A percentile compares a stretch with the other conserved stretches of the same genome.
Conservation (phyloP, 163 green algal species). For the Scenedesmus sp. region DNA sequence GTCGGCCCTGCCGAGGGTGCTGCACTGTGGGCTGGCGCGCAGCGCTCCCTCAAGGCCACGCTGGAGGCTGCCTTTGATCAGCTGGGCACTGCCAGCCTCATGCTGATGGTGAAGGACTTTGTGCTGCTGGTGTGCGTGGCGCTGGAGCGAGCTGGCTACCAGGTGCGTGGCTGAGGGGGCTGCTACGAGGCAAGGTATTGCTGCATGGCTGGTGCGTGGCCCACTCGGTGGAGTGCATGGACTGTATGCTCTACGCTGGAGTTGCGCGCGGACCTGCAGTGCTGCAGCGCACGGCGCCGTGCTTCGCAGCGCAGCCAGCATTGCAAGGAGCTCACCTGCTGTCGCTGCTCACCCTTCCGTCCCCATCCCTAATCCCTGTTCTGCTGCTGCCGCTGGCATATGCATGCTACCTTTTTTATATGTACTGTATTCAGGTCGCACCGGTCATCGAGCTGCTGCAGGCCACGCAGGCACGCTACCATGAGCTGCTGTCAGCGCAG, state of each 20-base stretch:
- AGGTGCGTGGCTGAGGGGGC: slow-evolving; percentile 36
- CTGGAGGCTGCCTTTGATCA: slow-evolving; percentile 52
- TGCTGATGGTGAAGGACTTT: slow-evolving; percentile 78
- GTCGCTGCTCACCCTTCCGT: not conserved
- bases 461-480: slow-evolving; percentile 51
- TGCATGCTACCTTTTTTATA: no score
- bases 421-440: slow-evolving; percentile 6
- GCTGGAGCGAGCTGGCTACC: slow-evolving; percentile 57
- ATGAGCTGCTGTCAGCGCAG: slow-evolving; percentile 57
- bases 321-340: not conserved
- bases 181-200: no score
- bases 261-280: no score
- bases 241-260: no score
- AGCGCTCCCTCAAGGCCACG: slow-evolving; percentile 34
- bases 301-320: not conserved
- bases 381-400: not conserved
- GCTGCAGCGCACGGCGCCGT: not conserved
- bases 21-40: slow-evolving; percentile 31
- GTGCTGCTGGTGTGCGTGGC: slow-evolving; percentile 66
- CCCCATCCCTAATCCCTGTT: not conserved
- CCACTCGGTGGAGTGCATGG: not conserved
- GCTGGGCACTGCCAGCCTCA: slow-evolving; percentile 51
- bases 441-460: slow-evolving; percentile 55
- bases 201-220: not conserved
- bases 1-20: slow-evolving; percentile 5